Base-by-base conservation (phyloP, 805 yeast genomes). In the Cyberlindnera americana region DNA sequence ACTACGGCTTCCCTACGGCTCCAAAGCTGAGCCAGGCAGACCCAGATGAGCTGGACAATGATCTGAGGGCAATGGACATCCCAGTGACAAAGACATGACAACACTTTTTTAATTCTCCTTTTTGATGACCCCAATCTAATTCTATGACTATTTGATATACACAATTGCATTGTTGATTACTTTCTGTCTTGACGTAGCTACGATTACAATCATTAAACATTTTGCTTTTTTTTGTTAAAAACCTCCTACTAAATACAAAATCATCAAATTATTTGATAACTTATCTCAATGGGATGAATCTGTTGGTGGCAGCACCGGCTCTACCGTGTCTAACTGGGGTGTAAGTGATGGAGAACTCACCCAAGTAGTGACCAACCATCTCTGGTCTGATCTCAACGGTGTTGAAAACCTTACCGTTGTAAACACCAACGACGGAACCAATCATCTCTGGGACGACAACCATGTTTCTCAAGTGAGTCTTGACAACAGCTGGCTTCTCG, bases 331-430 rank as follows among this genome's bases (percentile, higher is more conserved):
- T 88, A 71, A 91, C 97, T 70, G 99, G 99, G 73, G 95, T 86
- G 82, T 93, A 93, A 64, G 99, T 79, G 76, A 93, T 93, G 66
- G 99, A 91, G 88, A 93, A 93, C 81, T 93, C 99, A 78, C 97
- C 99, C 66, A 93, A 86, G 95, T 93, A 93, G 85, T 91, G 96
- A 71, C 99, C 98, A 70, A 91, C 90, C 99, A 93, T 93, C 81
- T 93, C 99, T 67, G 99, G 96, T 74, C 78, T 89, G 76, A 93
- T 77, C 75, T 93, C 99, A 72, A 93, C 96, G 64, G 83, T 85
- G 95, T 91, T 91, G 95, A 93, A 93, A 62, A 78, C 87, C 81
- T 93, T 93, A 78, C 99, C 99, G 83, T 93, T 93, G 96, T 93
- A 93, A 63, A 93, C 85, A 77, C 97, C 97, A 62, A 93, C 82